Evolutionary conservation across 1,139 yeast genomes (phyloP), one percentile per base, ranked within the genome.

Genomic region (Yamadazyma mexicana): DNA sequence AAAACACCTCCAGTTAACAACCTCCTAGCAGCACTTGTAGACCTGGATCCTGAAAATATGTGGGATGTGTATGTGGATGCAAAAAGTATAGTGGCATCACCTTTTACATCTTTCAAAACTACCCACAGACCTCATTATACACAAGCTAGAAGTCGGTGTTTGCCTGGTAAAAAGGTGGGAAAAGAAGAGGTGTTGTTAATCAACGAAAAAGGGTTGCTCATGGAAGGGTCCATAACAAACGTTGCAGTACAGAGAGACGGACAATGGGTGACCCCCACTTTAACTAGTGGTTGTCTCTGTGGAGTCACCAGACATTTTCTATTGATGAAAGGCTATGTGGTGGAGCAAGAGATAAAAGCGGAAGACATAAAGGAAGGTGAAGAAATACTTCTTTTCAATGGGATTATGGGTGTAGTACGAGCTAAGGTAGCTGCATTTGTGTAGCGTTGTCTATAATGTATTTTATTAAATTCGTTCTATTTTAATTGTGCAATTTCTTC

Each of bases 91-190:
- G 54, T 75, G 38, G 73, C 79, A 0, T 79, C 94, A 0, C 87
- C 91, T 2, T 87, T 85, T 58, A 88, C 96, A 0, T 83, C 95
- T 2, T 86, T 91, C 66, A 92, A 92, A 57, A 92, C 98, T 0
- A 87, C 97, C 0, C 64, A 70, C 25, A 69, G 98, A 46, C 67
- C 67, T 2, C 79, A 72, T 37, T 91, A 91, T 58, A 73, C 67
- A 33, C 68, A 58, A 2, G 84, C 96, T 0, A 66, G 98, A 42
- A 58, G 58, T 2, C 64, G 85, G 39, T 45, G 61, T n/a, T 50
- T 66, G 16, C 71, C 75, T 2, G 69, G 70, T 5, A 40, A 45
- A 11, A 53, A 54, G 3, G 66, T 73, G 0, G 64, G 66, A 0
- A 54, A 51, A 17, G 77, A 80, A 40, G 98, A 92, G 56, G 95